Percentiles rank a stretch among this genome's conserved stretches.
These are phyloP conservation scores for Globisporangium apiculatum DNA, from an alignment of 352 stramenopile genomes.

Conservation along the genomic window DNA sequence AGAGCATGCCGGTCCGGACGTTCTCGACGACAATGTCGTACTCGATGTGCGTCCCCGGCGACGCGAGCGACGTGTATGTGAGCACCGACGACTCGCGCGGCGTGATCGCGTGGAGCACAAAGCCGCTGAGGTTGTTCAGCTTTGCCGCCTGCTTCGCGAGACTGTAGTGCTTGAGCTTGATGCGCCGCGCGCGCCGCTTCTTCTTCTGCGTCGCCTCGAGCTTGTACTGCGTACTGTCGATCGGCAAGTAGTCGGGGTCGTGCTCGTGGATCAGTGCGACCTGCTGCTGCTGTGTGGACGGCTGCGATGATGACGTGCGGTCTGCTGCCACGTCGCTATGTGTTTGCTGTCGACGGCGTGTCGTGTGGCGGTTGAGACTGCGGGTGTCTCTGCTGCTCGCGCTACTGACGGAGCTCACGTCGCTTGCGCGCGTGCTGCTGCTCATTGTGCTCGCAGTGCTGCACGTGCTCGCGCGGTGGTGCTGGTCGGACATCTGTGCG, in stretches of 20 bases:
- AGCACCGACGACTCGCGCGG: constrained; percentile 42
- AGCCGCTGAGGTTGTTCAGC: constrained; percentile 41
- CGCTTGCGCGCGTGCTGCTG: constrained; percentile 12
- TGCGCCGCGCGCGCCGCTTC: constrained; percentile 13
- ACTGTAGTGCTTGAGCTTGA: constrained; percentile 17
- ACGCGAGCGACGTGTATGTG: constrained; percentile 37
- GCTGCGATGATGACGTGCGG: background rate
- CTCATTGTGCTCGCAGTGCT: constrained; percentile 15
- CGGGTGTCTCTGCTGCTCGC: background rate
- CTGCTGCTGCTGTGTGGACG: background rate
- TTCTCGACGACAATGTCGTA: constrained; percentile 64
- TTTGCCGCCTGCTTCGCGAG: constrained; percentile 17
- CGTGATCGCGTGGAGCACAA: constrained; percentile 56
- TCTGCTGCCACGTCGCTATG: background rate
- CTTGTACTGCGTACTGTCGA: constrained; percentile 15
- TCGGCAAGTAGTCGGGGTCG: constrained; percentile 16
- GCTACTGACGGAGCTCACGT: constrained; percentile 4
- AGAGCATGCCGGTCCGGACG: constrained; percentile 37
- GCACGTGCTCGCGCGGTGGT: constrained; percentile 10
- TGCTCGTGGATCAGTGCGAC: constrained; percentile 3
- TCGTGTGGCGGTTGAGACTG: background rate
- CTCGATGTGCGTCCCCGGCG: constrained; percentile 43
- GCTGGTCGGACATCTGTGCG: background rate
- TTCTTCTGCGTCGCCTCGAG: constrained; percentile 6
- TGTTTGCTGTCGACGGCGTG: background rate